phyloP scores from a whole-genome alignment of 2,329 filamentous ascomycete species.

The Samsoniella hepiali region DNA sequence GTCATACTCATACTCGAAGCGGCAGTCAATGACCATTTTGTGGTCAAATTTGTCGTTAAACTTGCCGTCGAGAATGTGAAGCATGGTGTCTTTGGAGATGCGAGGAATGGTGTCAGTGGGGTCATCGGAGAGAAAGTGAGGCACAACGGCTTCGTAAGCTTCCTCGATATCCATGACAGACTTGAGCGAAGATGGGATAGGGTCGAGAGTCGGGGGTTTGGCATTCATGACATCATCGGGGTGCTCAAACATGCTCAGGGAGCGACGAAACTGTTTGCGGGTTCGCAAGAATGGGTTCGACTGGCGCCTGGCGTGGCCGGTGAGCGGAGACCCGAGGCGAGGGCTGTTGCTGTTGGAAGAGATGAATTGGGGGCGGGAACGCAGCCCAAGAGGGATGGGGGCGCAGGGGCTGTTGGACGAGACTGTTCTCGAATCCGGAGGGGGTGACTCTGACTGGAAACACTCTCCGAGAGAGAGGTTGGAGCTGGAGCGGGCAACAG shows the following conservation, averaged over 20 bases:
- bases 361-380: slow-evolving; percentile 63
- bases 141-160: slow-evolving; percentile 67
- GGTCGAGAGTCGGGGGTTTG: slow-evolving; percentile 58
- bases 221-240: slow-evolving; percentile 83
- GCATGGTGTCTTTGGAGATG: slow-evolving; percentile 75
- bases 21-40: slow-evolving; percentile 88
- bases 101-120: slow-evolving; percentile 83
- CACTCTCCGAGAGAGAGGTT: slow-evolving; percentile 71
- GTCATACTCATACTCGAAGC: slow-evolving; percentile 98
- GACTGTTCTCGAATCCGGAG: slow-evolving; percentile 62
- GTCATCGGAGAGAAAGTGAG: slow-evolving; percentile 78
- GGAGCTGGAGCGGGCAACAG: slow-evolving; percentile 29
- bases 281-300: slow-evolving; percentile 71
- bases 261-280: slow-evolving; percentile 85
- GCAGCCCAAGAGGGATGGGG: slow-evolving; percentile 55
- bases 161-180: slow-evolving; percentile 84
- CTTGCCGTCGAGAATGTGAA: slow-evolving; percentile 83
- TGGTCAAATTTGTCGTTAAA: slow-evolving; percentile 74
- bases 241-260: slow-evolving; percentile 96
- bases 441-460: slow-evolving; percentile 71
- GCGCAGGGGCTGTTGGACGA: slow-evolving; percentile 58
- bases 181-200: slow-evolving; percentile 50
- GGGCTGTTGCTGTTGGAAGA: slow-evolving; percentile 53
- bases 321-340: slow-evolving; percentile 72
- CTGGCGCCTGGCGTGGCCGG: slow-evolving; percentile 66